These are phyloP conservation scores for Apophysomyces elegans DNA, from an alignment of 371 early-diverging fungal species.

Conservation along the genomic window DNA sequence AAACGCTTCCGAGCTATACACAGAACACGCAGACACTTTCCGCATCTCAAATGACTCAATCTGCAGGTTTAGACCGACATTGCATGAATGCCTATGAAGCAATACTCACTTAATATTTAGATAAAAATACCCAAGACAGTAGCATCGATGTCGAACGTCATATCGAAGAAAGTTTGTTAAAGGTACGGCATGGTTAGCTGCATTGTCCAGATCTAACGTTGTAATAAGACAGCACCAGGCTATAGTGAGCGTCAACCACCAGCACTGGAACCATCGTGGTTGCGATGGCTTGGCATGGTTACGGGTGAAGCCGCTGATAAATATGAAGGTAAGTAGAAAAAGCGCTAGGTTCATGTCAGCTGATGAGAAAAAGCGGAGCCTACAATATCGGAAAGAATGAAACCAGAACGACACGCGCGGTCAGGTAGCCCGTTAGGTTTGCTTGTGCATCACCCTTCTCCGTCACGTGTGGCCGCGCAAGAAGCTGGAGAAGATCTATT, in stretches of 20 bases:
- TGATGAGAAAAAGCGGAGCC: background rate
- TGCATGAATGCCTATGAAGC: no score
- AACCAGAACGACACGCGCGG: background rate
- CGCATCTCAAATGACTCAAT: background rate
- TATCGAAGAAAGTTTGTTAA: background rate
- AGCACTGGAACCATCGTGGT: background rate
- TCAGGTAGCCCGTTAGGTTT: background rate
- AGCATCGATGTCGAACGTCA: background rate
- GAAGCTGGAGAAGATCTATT: background rate
- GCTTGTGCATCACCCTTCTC: background rate
- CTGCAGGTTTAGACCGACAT: background rate
- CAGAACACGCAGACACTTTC: conserved; percentile 6
- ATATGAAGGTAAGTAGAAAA: background rate
- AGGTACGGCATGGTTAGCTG: background rate
- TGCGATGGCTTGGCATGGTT: background rate
- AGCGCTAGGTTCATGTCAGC: background rate
- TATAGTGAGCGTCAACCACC: background rate
- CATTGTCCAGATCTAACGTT: background rate
- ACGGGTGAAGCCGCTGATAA: background rate
- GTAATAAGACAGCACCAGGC: background rate
- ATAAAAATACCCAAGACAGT: background rate
- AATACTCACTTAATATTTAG: background rate
- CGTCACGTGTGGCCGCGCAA: background rate
- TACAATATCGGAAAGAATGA: background rate
- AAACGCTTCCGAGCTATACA: background rate